Percentiles rank a stretch among this genome's conserved stretches.
These are phyloP conservation scores for Mycena sp. DNA, from an alignment of 1,284 basidiomycete genomes.

Conservation along the genomic window DNA sequence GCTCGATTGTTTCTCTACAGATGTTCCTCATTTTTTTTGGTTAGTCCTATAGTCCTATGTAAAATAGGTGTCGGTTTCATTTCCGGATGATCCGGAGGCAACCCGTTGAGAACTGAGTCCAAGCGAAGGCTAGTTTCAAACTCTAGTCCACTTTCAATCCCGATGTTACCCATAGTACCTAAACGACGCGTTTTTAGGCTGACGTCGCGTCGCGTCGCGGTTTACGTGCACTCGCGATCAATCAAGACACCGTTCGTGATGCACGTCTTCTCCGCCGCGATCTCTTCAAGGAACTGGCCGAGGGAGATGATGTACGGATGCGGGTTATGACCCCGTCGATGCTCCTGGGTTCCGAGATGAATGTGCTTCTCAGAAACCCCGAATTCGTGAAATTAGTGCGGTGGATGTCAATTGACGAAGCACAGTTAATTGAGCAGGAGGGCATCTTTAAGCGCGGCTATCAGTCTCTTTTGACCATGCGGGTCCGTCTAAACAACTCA, in stretches of 20 bases:
- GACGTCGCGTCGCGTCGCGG: background rate
- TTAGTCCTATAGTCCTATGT: too few species aligned
- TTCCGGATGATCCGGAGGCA: too few species aligned
- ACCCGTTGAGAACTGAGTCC: too few species aligned
- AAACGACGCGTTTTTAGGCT: background rate
- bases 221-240: constrained; percentile 7
- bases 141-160: too few species aligned
- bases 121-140: too few species aligned
- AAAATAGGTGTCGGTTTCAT: too few species aligned
- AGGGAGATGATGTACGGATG: background rate
- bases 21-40: too few species aligned
- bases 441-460: constrained; percentile 14
- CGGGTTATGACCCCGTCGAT: constrained; percentile 26
- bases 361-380: background rate
- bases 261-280: background rate
- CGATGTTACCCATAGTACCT: background rate
- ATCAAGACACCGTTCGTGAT: constrained; percentile 13
- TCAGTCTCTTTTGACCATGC: constrained; percentile 10
- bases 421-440: constrained; percentile 13
- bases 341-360: constrained; percentile 13
- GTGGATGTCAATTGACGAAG: constrained; percentile 28
- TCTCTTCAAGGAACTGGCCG: constrained; percentile 3
- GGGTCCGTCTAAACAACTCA: constrained; percentile 19
- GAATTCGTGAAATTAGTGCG: constrained; percentile 2
- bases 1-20: too few species aligned